phyloP scores from a whole-genome alignment of 305 asterid species.

The Rubia peregrina region DNA sequence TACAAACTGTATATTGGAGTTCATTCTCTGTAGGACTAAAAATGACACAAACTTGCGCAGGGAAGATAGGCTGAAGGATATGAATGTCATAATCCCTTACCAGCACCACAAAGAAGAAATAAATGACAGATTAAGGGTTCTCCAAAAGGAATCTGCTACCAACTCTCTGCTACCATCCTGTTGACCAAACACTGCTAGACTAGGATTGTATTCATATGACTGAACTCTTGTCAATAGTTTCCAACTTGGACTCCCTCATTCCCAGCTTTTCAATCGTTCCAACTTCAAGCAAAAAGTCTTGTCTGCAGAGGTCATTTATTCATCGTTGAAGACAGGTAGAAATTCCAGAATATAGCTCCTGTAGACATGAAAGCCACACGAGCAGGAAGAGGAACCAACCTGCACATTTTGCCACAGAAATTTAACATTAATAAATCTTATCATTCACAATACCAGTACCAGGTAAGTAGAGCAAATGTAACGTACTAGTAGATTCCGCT shows the following conservation, averaged over 20 bases:
- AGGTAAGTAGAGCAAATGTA: background rate
- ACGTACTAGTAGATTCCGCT: background rate
- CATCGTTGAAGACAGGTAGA: slow-evolving; percentile 69
- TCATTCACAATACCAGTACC: background rate
- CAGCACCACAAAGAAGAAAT: background rate
- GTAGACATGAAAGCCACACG: slow-evolving; percentile 95
- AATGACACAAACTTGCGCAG: background rate
- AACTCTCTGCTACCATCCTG: background rate
- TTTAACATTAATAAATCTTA: slow-evolving; percentile 11
- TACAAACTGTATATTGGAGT: background rate
- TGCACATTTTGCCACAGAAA: slow-evolving; percentile 21
- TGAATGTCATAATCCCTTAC: background rate
- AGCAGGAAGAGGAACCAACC: slow-evolving; percentile 85
- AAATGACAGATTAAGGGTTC: background rate
- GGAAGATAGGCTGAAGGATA: background rate
- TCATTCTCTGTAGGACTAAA: background rate
- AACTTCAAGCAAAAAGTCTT: background rate
- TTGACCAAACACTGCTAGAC: slow-evolving; percentile 3
- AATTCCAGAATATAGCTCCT: slow-evolving; percentile 94
- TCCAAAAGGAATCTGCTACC: background rate
- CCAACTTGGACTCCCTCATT: background rate
- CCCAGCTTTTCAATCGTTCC: slow-evolving; percentile 1
- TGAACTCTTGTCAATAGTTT: slow-evolving; percentile 1
- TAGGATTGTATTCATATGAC: background rate
- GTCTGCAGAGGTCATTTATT: slow-evolving; percentile 41